These are phyloP conservation scores for Citrus sinensis DNA, from an alignment of 345 rosid species.

Conservation along the genomic window DNA sequence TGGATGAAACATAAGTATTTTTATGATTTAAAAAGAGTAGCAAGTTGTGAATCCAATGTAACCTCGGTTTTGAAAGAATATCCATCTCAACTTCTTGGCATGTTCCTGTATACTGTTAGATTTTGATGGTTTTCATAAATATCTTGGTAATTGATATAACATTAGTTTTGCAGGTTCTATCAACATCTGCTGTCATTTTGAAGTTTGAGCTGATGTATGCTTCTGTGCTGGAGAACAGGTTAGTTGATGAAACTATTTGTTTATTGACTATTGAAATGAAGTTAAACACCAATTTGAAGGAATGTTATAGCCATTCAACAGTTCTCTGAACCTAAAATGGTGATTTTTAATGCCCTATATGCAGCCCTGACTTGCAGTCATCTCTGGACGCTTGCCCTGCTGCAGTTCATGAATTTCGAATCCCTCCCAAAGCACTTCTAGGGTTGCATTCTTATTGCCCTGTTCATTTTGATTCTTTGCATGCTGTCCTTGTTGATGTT, in stretches of 20 bases:
- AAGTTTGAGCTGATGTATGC: constrained; percentile 95
- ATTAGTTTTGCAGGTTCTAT: constrained; percentile 44
- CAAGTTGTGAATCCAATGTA: not conserved
- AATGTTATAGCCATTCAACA: not conserved
- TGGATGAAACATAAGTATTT: not conserved
- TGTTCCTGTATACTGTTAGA: not conserved
- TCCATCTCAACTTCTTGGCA: not conserved
- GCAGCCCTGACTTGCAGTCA: constrained; percentile 51
- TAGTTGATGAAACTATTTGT: constrained; percentile 14
- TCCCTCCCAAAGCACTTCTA: constrained; percentile 89
- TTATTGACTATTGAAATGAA: not conserved
- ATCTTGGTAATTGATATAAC: not conserved
- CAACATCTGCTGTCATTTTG: constrained; percentile 75
- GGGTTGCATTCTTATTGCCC: constrained; percentile 96
- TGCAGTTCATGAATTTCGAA: constrained; percentile 79
- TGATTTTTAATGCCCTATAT: constrained; percentile 6
- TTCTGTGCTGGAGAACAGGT: constrained; percentile 51
- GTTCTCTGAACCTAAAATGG: constrained; percentile 4
- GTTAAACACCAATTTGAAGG: not conserved
- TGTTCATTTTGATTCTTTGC: constrained; percentile 84
- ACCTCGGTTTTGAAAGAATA: not conserved
- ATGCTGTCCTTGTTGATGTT: constrained; percentile 78
- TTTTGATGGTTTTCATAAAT: not conserved
- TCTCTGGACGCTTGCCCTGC: constrained; percentile 51
- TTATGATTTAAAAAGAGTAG: not conserved